Evolutionary conservation across 2,329 filamentous ascomycete genomes (phyloP), one percentile per base, ranked within the genome.

Genomic region (Aspergillus sclerotialis): DNA sequence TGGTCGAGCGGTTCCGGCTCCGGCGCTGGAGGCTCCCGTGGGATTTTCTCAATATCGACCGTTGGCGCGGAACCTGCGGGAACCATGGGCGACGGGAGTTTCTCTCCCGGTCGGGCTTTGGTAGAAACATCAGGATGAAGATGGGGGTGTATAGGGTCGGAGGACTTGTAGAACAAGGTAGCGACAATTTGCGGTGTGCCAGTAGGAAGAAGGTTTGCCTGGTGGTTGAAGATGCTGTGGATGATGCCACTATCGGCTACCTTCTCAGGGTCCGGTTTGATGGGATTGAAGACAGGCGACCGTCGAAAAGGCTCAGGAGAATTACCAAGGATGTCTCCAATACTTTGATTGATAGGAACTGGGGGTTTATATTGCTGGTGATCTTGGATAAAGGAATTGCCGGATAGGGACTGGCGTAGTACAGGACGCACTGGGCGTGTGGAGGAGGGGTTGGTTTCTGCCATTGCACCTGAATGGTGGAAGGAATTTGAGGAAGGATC

Each of bases 1-100:
- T 73, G 71, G 46, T 75, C 72, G 25, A 74, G 58, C 15, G 70
- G 69, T 37, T 73, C 69, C 5, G 71, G 70, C 38, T 72, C 72
- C 1, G 68, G 70, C 11, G 67, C 68, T 2, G 70, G 69, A 2
- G 72, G 72, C 46, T 75, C 71, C 27, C 72, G 68, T 2, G 72
- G 72, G 42, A 73, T 69, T 44, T 70, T 69, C 36, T 64, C 62
- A 25, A 75, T 61, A 39, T 71, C 69, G 26, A 66, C 55, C 15
- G 70, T 71, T 8, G 70, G 71, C 1, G 68, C 69, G 17, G 65
- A 69, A 34, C 69, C 70, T 35, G 58, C 53, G 7, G 58, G 63
- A 14, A 67, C 58, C 26, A 52, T 52, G 13, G 65, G 65, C 11
- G 59, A 48, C 4, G 62, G 65, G 12, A 67, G 52, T 25, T 50